Percentiles rank a stretch among this genome's conserved stretches.
phyloP scores from a whole-genome alignment of 2,329 filamentous ascomycete genomes.

The Cladosporium sp. region DNA sequence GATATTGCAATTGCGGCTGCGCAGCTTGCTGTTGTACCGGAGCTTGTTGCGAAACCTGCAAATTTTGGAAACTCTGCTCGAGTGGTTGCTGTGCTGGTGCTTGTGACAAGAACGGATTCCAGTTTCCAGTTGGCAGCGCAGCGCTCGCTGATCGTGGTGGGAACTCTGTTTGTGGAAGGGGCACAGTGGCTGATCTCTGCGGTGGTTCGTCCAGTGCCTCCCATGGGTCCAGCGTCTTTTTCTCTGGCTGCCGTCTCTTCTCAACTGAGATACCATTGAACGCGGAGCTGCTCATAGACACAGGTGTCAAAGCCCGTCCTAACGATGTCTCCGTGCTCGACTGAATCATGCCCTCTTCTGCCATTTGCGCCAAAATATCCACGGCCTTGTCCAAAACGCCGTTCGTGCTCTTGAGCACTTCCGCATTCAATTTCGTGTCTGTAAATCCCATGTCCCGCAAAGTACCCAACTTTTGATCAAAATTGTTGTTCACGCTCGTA shows the following conservation, averaged over 20 bases:
- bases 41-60: slow-evolving; percentile 58
- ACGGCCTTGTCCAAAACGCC: slow-evolving; percentile 85
- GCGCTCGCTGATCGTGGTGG: slow-evolving; percentile 37
- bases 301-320: slow-evolving; percentile 35
- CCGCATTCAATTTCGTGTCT: slow-evolving; percentile 77
- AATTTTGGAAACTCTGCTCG: slow-evolving; percentile 62
- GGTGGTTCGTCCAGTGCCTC: slow-evolving; percentile 42
- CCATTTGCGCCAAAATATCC: slow-evolving; percentile 79
- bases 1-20: slow-evolving; percentile 26
- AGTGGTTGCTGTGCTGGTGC: slow-evolving; percentile 36
- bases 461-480: slow-evolving; percentile 73
- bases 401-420: slow-evolving; percentile 77
- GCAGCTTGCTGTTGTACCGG: slow-evolving; percentile 22
- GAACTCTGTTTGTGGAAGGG: slow-evolving; percentile 29
- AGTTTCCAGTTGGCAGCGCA: slow-evolving; percentile 44
- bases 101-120: slow-evolving; percentile 68
- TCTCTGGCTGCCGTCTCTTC: slow-evolving; percentile 33
- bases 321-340: slow-evolving; percentile 31
- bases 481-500: slow-evolving; percentile 61
- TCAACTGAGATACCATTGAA: slow-evolving; percentile 48
- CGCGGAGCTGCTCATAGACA: slow-evolving; percentile 49
- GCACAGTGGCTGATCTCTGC: slow-evolving; percentile 31
- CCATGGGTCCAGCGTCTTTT: slow-evolving; percentile 41
- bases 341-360: slow-evolving; percentile 61
- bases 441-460: slow-evolving; percentile 89